These are phyloP conservation scores for Rugonectria rugulosa DNA, from an alignment of 2,329 filamentous ascomycete species.

Conservation along the genomic window DNA sequence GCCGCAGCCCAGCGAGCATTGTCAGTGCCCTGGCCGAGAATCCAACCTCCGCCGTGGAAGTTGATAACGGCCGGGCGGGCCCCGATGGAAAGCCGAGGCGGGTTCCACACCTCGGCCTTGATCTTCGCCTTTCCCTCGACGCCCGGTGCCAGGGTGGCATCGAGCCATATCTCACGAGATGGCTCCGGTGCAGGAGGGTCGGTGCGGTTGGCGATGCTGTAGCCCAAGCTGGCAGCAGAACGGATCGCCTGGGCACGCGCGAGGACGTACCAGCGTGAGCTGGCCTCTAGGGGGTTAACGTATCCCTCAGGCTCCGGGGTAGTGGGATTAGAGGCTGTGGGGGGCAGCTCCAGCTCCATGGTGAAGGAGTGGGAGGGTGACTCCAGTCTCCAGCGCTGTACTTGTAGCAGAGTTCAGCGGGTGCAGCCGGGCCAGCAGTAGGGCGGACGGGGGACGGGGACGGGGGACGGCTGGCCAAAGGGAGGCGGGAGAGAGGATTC, in stretches of 20 bases:
- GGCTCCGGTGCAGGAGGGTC: slow-evolving; percentile 50
- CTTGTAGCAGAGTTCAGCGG: neutral
- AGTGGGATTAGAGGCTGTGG: slow-evolving; percentile 40
- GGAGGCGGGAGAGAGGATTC: neutral
- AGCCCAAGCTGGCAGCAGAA: slow-evolving; percentile 53
- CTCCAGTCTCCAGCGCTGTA: too few species aligned
- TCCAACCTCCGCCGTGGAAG: slow-evolving; percentile 74
- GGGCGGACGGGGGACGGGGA: slow-evolving; percentile 4
- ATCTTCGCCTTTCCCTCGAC: slow-evolving; percentile 45
- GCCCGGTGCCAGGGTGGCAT: slow-evolving; percentile 50
- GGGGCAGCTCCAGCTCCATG: slow-evolving; percentile 34
- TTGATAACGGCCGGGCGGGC: slow-evolving; percentile 66
- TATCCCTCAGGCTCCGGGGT: slow-evolving; percentile 48
- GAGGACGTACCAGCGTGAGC: slow-evolving; percentile 52
- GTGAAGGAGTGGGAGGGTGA: slow-evolving; percentile 18
- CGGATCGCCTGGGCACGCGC: slow-evolving; percentile 54
- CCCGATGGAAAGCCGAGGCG: slow-evolving; percentile 43
- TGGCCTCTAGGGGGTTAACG: slow-evolving; percentile 53
- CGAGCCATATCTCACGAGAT: slow-evolving; percentile 50
- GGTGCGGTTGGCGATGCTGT: slow-evolving; percentile 52
- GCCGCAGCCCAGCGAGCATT: slow-evolving; percentile 67
- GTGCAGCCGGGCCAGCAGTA: neutral
- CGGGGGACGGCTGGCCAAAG: neutral
- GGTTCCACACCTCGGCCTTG: slow-evolving; percentile 57
- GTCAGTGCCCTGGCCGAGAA: slow-evolving; percentile 68